These are phyloP conservation scores for Cryptococcus sp. DNA, from an alignment of 1,284 basidiomycete species.

Conservation along the genomic window DNA sequence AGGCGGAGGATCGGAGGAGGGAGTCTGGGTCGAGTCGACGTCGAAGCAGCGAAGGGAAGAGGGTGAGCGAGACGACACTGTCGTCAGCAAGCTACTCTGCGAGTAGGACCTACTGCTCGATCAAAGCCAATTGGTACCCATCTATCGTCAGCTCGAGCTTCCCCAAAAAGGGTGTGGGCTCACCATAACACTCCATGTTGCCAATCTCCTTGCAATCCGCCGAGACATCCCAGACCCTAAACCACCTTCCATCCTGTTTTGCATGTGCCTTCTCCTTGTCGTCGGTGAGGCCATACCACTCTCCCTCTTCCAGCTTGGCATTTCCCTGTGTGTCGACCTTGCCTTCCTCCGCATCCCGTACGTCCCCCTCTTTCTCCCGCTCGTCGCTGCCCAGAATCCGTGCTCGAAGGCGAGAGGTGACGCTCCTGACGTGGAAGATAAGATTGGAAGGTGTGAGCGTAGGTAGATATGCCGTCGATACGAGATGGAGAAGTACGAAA, in stretches of 20 bases:
- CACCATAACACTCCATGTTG: slow-evolving; percentile 44
- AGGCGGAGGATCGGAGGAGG: background rate
- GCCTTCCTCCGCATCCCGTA: background rate
- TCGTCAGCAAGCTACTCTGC: slow-evolving; percentile 3
- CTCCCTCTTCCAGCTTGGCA: slow-evolving; percentile 1
- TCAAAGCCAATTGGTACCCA: slow-evolving; percentile 40
- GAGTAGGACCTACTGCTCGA: slow-evolving; percentile 38
- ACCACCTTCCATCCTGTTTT: slow-evolving; percentile 21
- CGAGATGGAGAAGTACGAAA: slow-evolving; percentile 32
- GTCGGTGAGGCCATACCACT: background rate
- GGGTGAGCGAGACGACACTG: slow-evolving; percentile 36
- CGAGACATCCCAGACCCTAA: slow-evolving; percentile 41
- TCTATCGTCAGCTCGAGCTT: slow-evolving; percentile 19
- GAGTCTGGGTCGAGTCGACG: background rate
- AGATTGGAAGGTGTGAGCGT: slow-evolving; percentile 22
- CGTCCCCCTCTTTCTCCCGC: background rate
- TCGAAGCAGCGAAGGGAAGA: slow-evolving; percentile 28
- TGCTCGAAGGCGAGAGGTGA: slow-evolving; percentile 11
- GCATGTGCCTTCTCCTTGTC: background rate
- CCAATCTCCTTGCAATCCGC: slow-evolving; percentile 43
- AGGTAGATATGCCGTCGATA: slow-evolving; percentile 28
- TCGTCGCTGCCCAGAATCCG: background rate
- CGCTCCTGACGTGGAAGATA: slow-evolving; percentile 18
- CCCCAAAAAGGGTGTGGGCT: slow-evolving; percentile 10
- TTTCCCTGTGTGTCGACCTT: slow-evolving; percentile 1